Conservation (phyloP, 2,329 filamentous ascomycete genomes). For the Knoxdaviesia proteae region DNA sequence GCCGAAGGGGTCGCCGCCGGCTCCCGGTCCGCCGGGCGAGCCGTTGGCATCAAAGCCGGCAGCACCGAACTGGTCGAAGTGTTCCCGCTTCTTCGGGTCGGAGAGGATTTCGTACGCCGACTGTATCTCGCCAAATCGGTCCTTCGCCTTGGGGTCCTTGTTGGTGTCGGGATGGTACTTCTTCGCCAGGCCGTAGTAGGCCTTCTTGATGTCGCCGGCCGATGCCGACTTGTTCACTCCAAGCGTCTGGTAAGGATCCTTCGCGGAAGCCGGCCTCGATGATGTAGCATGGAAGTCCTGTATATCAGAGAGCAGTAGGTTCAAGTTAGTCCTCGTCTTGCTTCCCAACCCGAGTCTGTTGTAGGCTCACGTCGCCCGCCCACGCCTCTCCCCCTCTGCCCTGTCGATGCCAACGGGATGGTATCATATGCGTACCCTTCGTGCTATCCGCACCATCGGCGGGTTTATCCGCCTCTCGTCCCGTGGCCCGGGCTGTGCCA, state of each 20-base stretch:
- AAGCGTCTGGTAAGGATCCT: conserved; percentile 74
- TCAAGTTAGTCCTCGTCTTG: no score
- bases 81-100: conserved; percentile 79
- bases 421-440: no score
- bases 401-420: no score
- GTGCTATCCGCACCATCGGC: no score
- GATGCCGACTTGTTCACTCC: conserved; percentile 71
- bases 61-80: conserved; percentile 77
- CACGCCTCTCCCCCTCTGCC: no score
- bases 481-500: no score
- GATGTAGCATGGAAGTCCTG: conserved; percentile 40
- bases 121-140: conserved; percentile 85
- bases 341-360: no score
- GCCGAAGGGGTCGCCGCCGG: conserved; percentile 36
- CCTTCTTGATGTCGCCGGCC: conserved; percentile 82
- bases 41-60: conserved; percentile 69
- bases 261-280: conserved; percentile 23
- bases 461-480: neutral
- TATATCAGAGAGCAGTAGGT: neutral
- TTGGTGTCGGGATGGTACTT: conserved; percentile 97
- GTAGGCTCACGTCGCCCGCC: no score
- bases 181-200: conserved; percentile 92
- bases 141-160: conserved; percentile 83
- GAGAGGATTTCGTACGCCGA: conserved; percentile 84
- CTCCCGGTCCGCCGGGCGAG: conserved; percentile 20